These are phyloP conservation scores for Naganishia kalamii DNA, from an alignment of 768 basidiomycete species.

Conservation along the genomic window DNA sequence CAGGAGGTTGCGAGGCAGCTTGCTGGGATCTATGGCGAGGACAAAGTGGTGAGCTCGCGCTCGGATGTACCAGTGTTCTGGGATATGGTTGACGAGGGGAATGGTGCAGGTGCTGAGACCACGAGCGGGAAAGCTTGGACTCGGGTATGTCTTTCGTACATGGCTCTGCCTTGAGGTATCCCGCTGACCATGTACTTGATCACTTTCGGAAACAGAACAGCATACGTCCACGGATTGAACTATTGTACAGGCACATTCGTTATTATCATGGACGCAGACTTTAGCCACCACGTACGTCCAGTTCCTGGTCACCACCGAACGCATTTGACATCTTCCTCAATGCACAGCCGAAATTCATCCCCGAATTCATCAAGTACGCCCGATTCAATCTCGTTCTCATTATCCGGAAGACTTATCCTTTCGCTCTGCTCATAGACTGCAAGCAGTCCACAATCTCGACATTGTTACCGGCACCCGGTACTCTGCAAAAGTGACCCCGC, in stretches of 20 bases:
- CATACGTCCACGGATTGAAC: conserved; percentile 84
- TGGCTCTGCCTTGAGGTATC: background rate
- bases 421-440: conserved; percentile 53
- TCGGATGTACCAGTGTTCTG: background rate
- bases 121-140: conserved; percentile 80
- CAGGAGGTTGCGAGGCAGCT: conserved; percentile 79
- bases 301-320: too few relatives aligned
- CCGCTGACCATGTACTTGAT: background rate
- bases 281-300: conserved; percentile 82
- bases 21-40: conserved; percentile 70
- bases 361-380: conserved; percentile 72
- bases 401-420: background rate
- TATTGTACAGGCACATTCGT: conserved; percentile 88
- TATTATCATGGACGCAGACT: conserved; percentile 95
- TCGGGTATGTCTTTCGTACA: conserved; percentile 57
- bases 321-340: background rate
- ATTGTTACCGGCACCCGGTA: conserved; percentile 92
- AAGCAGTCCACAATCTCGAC: conserved; percentile 78
- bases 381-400: background rate
- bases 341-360: conserved; percentile 82
- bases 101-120: conserved; percentile 58
- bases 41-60: conserved; percentile 54
- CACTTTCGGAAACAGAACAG: conserved; percentile 57
- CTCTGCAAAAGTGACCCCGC: conserved; percentile 45
- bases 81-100: background rate